These are phyloP conservation scores for Tuber magnatum DNA, from an alignment of 495 filamentous ascomycete species.

Conservation along the genomic window DNA sequence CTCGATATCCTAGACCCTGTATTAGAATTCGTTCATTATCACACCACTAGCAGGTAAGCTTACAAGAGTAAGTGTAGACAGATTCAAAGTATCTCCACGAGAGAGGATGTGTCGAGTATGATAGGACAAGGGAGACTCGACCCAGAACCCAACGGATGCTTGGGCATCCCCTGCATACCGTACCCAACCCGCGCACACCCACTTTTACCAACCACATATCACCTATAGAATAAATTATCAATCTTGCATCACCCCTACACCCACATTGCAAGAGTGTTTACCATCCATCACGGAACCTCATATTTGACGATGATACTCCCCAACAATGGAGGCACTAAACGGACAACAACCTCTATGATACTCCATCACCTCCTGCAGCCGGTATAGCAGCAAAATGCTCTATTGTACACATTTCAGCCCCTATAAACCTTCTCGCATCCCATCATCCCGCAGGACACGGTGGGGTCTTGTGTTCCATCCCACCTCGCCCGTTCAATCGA, in stretches of 20 bases:
- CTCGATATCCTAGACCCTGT: conserved; percentile 47
- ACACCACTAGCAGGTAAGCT: conserved; percentile 9
- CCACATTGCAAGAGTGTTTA: conserved; percentile 4
- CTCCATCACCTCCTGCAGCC: not conserved
- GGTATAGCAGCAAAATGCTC: conserved; percentile 12
- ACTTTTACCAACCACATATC: conserved; percentile 50
- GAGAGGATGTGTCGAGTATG: conserved; percentile 45
- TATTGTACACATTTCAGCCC: conserved; percentile 16
- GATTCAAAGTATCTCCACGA: conserved; percentile 55
- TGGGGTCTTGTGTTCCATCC: not conserved
- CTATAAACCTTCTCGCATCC: conserved; percentile 9
- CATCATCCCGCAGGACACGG: conserved; percentile 20
- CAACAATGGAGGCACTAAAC: not conserved
- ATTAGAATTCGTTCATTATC: conserved; percentile 30
- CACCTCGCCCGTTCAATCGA: not conserved
- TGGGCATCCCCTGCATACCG: conserved; percentile 52
- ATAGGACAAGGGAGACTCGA: conserved; percentile 49
- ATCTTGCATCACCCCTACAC: not conserved
- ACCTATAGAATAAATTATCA: conserved; percentile 29
- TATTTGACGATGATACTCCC: conserved; percentile 22
- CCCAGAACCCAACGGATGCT: conserved; percentile 40
- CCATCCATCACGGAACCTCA: conserved; percentile 48
- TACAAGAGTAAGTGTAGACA: conserved; percentile 48
- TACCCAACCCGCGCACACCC: conserved; percentile 49
- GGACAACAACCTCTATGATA: not conserved